phyloP scores from a whole-genome alignment of 2,329 filamentous ascomycete species.

The Exophiala sp. region DNA sequence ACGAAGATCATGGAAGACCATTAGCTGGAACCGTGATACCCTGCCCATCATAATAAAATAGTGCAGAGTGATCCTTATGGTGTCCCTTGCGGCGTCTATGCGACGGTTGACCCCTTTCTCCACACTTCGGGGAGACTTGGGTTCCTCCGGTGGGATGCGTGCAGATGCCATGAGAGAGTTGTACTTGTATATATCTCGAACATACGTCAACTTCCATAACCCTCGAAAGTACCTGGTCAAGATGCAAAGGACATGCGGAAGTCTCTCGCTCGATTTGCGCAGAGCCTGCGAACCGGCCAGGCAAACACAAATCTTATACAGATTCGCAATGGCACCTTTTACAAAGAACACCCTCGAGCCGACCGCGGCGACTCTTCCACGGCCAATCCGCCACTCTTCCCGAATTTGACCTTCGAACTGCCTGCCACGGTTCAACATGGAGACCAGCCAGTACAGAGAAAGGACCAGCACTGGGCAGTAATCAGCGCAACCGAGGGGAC shows the following conservation, averaged over 20 bases:
- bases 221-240: neutral
- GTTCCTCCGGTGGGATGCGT: neutral
- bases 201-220: neutral
- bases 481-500: slow-evolving; percentile 77
- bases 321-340: slow-evolving; percentile 77
- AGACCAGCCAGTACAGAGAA: slow-evolving; percentile 33
- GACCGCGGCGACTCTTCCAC: slow-evolving; percentile 35
- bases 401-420: slow-evolving; percentile 63
- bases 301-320: slow-evolving; percentile 51
- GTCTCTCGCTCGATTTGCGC: slow-evolving; percentile 15
- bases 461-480: slow-evolving; percentile 68
- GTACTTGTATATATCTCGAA: neutral
- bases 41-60: too few species aligned
- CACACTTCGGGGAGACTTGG: neutral
- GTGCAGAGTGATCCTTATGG: neutral
- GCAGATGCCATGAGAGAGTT: too few species aligned
- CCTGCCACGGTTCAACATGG: slow-evolving; percentile 42
- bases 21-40: neutral
- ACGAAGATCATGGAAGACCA: neutral
- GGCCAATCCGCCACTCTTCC: slow-evolving; percentile 68
- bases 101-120: neutral
- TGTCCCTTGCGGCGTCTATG: too few species aligned
- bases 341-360: slow-evolving; percentile 61
- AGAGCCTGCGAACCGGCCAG: slow-evolving; percentile 3
- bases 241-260: slow-evolving; percentile 19